A percentile compares a stretch with the other conserved stretches of the same genome.
phyloP scores from a whole-genome alignment of 1,139 yeast species.

The Kurtzmaniella quercitrusa region DNA sequence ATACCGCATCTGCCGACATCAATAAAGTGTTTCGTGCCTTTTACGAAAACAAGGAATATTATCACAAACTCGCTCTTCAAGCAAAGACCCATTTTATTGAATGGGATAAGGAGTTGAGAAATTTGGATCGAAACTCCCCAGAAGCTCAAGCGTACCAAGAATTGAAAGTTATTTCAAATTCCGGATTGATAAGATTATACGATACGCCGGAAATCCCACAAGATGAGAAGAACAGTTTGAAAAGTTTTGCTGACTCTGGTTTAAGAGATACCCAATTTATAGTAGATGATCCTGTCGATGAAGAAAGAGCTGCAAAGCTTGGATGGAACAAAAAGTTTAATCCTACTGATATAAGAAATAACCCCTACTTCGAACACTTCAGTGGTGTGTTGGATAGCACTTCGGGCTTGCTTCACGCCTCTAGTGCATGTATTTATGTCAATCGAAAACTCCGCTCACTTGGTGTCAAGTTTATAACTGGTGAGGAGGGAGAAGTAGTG shows the following conservation, averaged over 20 bases:
- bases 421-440: slow-evolving; percentile 27
- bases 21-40: slow-evolving; percentile 37
- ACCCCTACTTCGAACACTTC: slow-evolving; percentile 6
- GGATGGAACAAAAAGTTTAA: slow-evolving; percentile 18
- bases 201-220: slow-evolving; percentile 15
- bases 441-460: slow-evolving; percentile 17
- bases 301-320: slow-evolving; percentile 19
- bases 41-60: slow-evolving; percentile 32
- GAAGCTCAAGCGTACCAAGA: slow-evolving; percentile 12
- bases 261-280: slow-evolving; percentile 25
- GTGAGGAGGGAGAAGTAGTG: slow-evolving; percentile 18
- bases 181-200: slow-evolving; percentile 22
- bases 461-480: slow-evolving; percentile 29
- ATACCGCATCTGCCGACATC: slow-evolving; percentile 38
- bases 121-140: slow-evolving; percentile 13
- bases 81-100: slow-evolving; percentile 27
- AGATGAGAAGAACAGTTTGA: slow-evolving; percentile 20
- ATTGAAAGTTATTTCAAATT: slow-evolving; percentile 18
- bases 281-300: slow-evolving; percentile 20
- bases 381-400: slow-evolving; percentile 29
- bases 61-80: slow-evolving; percentile 32
- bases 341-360: slow-evolving; percentile 11
- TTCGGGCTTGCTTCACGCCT: slow-evolving; percentile 35
- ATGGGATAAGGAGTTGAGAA: slow-evolving; percentile 20
- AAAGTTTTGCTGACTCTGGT: slow-evolving; percentile 21